Conservation (phyloP, 2,329 filamentous ascomycete genomes). For the Pseudocercospora macadamiae region DNA sequence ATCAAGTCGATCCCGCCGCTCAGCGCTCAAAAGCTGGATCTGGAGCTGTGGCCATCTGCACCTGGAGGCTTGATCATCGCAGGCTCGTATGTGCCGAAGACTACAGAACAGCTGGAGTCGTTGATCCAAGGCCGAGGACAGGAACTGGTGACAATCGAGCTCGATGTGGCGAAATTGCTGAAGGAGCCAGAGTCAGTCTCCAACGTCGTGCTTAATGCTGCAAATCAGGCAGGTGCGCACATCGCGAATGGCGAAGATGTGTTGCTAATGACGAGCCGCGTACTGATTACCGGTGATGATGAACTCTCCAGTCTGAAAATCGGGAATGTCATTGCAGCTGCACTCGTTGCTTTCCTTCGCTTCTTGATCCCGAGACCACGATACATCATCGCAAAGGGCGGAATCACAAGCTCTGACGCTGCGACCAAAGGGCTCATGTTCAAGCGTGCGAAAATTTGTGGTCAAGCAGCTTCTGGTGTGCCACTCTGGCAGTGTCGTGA, state of each 20-base stretch:
- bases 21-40: conserved; percentile 47
- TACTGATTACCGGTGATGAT: conserved; percentile 54
- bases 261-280: conserved; percentile 62
- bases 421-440: conserved; percentile 60
- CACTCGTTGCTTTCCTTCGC: conserved; percentile 55
- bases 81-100: conserved; percentile 63
- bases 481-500: conserved; percentile 63
- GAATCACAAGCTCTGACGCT: conserved; percentile 62
- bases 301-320: conserved; percentile 57
- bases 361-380: conserved; percentile 53
- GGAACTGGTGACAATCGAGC: conserved; percentile 50
- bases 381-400: conserved; percentile 63
- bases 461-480: conserved; percentile 61
- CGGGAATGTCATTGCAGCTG: conserved; percentile 54
- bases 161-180: conserved; percentile 55
- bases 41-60: conserved; percentile 38
- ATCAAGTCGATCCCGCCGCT: conserved; percentile 57
- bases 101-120: conserved; percentile 56
- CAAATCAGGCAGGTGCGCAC: conserved; percentile 33
- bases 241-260: conserved; percentile 55
- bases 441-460: conserved; percentile 57
- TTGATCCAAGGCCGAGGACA: conserved; percentile 44
- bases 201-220: conserved; percentile 43
- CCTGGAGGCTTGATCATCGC: conserved; percentile 58
- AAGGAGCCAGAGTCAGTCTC: conserved; percentile 40